Percentiles rank a stretch among this genome's conserved stretches.
Evolutionary conservation across 2,329 filamentous ascomycete genomes (phyloP).

Genomic region (Diplodia corticola): DNA sequence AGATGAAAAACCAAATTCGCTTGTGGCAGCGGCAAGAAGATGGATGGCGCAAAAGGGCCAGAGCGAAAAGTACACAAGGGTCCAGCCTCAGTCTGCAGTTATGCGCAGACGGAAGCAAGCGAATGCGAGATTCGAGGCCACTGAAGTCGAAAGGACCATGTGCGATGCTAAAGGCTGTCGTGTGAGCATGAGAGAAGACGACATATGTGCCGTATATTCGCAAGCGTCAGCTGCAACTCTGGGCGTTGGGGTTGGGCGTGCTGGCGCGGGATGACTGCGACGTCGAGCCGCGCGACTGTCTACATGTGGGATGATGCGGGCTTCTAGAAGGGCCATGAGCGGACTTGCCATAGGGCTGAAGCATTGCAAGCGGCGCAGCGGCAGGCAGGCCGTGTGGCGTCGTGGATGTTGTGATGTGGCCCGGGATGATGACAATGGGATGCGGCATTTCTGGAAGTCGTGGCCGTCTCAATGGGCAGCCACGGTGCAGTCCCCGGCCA

Average conservation of each 20-base stretch:
- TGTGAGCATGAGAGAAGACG: constrained; percentile 9
- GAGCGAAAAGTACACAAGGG: background rate
- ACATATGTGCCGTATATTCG: constrained; percentile 15
- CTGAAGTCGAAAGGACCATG: background rate
- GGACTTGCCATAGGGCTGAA: constrained; percentile 3
- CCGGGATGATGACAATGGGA: background rate
- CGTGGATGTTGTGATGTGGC: constrained; percentile 3
- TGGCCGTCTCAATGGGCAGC: background rate
- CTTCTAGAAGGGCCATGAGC: constrained; percentile 11
- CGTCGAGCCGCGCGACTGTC: background rate
- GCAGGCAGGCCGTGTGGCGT: background rate
- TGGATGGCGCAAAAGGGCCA: background rate
- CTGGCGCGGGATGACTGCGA: background rate
- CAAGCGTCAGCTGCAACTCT: constrained; percentile 17
- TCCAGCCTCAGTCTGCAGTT: background rate
- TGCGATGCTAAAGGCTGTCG: background rate
- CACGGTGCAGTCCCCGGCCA: background rate
- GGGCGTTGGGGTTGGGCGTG: background rate
- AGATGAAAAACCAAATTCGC: no score
- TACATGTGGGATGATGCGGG: background rate
- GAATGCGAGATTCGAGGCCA: background rate
- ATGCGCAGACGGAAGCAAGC: background rate
- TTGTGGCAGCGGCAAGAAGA: background rate
- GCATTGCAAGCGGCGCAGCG: background rate
- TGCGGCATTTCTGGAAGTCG: background rate